A percentile compares a stretch with the other conserved stretches of the same genome.
These are phyloP conservation scores for Aspergillus kassunensis DNA, from an alignment of 495 filamentous ascomycete genomes.

Conservation along the genomic window DNA sequence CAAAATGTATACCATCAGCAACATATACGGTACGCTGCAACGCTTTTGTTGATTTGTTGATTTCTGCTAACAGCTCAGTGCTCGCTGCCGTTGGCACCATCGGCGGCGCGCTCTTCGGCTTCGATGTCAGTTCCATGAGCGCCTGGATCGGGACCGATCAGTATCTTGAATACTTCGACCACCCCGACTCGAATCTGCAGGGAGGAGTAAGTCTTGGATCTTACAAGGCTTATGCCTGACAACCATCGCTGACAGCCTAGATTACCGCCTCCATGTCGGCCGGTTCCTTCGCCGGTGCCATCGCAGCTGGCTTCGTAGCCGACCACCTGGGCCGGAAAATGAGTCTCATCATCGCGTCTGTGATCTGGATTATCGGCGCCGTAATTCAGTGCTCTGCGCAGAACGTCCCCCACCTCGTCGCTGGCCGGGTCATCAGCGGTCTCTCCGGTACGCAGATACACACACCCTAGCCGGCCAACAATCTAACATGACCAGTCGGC, in stretches of 20 bases:
- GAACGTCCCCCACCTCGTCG: constrained; percentile 60
- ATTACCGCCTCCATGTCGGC: constrained; percentile 58
- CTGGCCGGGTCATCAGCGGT: constrained; percentile 68
- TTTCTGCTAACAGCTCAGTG: constrained; percentile 15
- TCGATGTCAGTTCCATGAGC: constrained; percentile 55
- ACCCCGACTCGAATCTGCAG: constrained; percentile 59
- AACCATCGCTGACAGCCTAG: constrained; percentile 7
- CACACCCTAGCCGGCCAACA: background rate
- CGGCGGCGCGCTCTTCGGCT: constrained; percentile 42
- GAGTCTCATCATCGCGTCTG: constrained; percentile 59
- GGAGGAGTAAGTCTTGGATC: constrained; percentile 47
- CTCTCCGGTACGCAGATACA: constrained; percentile 37
- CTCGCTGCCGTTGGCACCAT: constrained; percentile 51
- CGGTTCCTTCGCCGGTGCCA: constrained; percentile 61
- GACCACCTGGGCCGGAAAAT: constrained; percentile 63
- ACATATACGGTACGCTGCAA: background rate
- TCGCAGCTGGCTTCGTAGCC: constrained; percentile 61
- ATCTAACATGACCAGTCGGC: constrained; percentile 43
- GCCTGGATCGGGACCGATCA: constrained; percentile 68
- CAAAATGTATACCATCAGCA: constrained; percentile 4
- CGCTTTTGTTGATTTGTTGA: background rate
- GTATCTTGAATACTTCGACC: constrained; percentile 63
- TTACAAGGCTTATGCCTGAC: too few relatives aligned
- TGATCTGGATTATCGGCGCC: constrained; percentile 69
- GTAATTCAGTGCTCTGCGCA: constrained; percentile 61